Base-by-base conservation (phyloP, 345 rosid species). In the Barbarea vulgaris region DNA sequence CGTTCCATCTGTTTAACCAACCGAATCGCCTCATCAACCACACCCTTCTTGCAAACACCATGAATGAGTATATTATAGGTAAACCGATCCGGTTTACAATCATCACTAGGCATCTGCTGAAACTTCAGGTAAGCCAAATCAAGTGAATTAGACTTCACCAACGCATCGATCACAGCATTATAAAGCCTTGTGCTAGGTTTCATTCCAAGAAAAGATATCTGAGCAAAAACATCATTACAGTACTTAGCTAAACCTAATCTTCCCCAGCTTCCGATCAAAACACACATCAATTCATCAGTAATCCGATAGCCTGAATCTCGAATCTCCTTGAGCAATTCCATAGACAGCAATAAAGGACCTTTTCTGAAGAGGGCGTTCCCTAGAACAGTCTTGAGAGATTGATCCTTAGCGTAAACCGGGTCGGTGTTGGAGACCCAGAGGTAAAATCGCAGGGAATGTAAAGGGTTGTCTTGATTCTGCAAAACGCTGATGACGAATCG, bases 201-300 rank as follows among this genome's bases (percentile, higher is more conserved):
- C 39, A 94, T 76, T 48, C 93, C 98, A 77, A 94, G 81, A 83
- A 85, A 85, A 0, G 91, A 91, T 48, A 91, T 84, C 82, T 91
- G 96, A 60, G 88, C 91, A 69, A 91, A 91, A 54, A 91, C 82
- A 59, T 91, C 97, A 67, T 79, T 78, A 76, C 96, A 90, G 76
- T 91, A 94, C 48, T 87, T 90, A 8, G 93, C 91, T 79, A 94
- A 82, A 31, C 97, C 97, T 73, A 91, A 78, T 69, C 83, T 90
- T 5, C 97, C 98, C 97, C 97, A 94, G 74, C 93, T 87, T 37
- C 96, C 89, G 61, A 94, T 82, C 83, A 91, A 75, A 84, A 88
- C 63, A 55, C 91, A 86, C 58, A 94, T 80, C 85, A 94, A 80
- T 19, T 91, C 92, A 12, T 91, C 98, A 19, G 65, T 82, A 9